A percentile compares a stretch with the other conserved stretches of the same genome.
phyloP scores from a whole-genome alignment of 2,329 filamentous ascomycete genomes.

The Coniosporium tulheliwenetii region DNA sequence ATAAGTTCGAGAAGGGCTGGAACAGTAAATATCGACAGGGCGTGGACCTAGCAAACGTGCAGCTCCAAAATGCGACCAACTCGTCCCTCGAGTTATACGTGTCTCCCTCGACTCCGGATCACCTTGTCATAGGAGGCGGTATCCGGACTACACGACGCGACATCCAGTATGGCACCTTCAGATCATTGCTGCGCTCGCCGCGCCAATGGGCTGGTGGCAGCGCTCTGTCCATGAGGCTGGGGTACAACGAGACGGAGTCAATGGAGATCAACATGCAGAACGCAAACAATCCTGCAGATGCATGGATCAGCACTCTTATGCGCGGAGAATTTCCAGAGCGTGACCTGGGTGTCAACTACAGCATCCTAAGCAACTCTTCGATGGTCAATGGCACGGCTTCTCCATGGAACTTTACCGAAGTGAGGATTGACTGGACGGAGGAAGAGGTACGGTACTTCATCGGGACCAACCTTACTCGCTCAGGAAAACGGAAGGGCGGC shows the following conservation, averaged over 20 bases:
- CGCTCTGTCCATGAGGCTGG: slow-evolving; percentile 29
- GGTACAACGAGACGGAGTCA: slow-evolving; percentile 28
- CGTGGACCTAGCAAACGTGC: slow-evolving; percentile 23
- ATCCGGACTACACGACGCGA: slow-evolving; percentile 27
- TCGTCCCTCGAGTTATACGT: slow-evolving; percentile 20
- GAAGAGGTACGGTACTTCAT: slow-evolving; percentile 28
- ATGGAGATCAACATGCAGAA: slow-evolving; percentile 30
- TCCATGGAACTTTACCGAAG: slow-evolving; percentile 30
- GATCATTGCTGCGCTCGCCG: slow-evolving; percentile 25
- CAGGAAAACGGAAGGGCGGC: slow-evolving; percentile 16
- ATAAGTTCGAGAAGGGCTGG: slow-evolving; percentile 32
- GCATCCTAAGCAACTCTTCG: slow-evolving; percentile 14
- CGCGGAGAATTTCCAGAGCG: slow-evolving; percentile 21
- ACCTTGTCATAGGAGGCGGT: slow-evolving; percentile 27
- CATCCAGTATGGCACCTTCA: slow-evolving; percentile 32
- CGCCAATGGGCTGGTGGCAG: slow-evolving; percentile 19
- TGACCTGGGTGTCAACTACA: slow-evolving; percentile 25
- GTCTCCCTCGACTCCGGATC: slow-evolving; percentile 15
- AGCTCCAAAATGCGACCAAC: slow-evolving; percentile 14
- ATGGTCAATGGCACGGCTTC: slow-evolving; percentile 14
- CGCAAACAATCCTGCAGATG: slow-evolving; percentile 19
- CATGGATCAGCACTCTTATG: slow-evolving; percentile 24
- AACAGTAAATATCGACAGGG: slow-evolving; percentile 28
- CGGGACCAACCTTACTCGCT: slow-evolving; percentile 19
- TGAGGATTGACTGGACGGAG: slow-evolving; percentile 31